phyloP scores from a whole-genome alignment of 202 grass and related monocot species.

The Brachypodium distachyon region DNA sequence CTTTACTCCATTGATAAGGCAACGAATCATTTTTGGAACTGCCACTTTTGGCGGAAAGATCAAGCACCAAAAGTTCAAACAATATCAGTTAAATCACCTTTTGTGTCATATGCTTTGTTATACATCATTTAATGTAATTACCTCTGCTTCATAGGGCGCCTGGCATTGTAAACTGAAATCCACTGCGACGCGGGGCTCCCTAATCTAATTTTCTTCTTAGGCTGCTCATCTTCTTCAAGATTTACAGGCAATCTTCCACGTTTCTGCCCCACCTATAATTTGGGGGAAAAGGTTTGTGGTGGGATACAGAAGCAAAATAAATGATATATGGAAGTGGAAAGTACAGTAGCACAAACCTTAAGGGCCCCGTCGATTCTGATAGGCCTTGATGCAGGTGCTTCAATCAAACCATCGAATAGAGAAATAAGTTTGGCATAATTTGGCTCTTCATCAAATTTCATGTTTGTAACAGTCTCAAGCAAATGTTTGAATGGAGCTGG shows the following conservation, averaged over 20 bases:
- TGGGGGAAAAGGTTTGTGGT: not conserved
- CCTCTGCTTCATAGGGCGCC: conserved; percentile 91
- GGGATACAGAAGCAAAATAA: not conserved
- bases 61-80: not conserved
- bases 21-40: not conserved
- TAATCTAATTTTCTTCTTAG: conserved; percentile 93
- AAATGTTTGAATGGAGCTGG: conserved; percentile 89
- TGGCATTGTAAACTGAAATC: conserved; percentile 96
- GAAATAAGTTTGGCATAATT: conserved; percentile 88
- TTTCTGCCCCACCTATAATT: conserved; percentile 88
- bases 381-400: conserved; percentile 62
- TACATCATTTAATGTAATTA: conserved; percentile 27
- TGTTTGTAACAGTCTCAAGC: conserved; percentile 77
- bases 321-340: conserved; percentile 6
- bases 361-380: conserved; percentile 96
- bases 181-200: conserved; percentile 81
- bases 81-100: not conserved
- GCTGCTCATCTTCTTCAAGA: conserved; percentile 91
- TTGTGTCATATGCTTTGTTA: not conserved
- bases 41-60: not conserved
- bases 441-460: conserved; percentile 98
- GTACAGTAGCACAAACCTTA: conserved; percentile 41
- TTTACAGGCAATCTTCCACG: conserved; percentile 71
- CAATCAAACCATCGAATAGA: conserved; percentile 78
- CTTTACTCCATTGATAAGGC: not conserved